Base-by-base conservation (phyloP, 768 basidiomycete species). In the Leucogyrophana mollusca region DNA sequence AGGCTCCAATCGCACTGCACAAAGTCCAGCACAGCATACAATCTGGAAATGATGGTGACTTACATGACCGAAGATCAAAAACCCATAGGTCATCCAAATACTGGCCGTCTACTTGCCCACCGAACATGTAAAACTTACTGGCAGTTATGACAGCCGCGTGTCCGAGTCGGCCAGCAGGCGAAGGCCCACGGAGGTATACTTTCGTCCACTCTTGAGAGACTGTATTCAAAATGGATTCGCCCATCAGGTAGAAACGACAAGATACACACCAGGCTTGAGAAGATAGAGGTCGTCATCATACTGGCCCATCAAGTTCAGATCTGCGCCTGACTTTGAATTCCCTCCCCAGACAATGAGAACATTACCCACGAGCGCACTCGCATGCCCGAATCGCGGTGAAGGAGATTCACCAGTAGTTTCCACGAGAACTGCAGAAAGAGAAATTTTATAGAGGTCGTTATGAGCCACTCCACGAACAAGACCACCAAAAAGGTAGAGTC, bases 281-380 rank as follows among this genome's bases (percentile, higher is more conserved):
- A 99, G 75, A 74, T 98, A 98, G 36, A 98, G 72, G 0, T 83
- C 87, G 64, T 97, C 91, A 62, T 98, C 96, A 67, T 94, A 90
- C 55, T 79, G 83, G 50, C 93, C 92, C 9, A 73, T 70, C 8
- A 73, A 73, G 54, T 74, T 79, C 24, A 76, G 70, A 64, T 73
- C 79, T 18, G 73, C 71, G 56, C 86, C 85, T 10, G 84, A 80
- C 69, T 92, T 94, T 3, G 94, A 97, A 62, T 99, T 96, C 21
- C 95, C 96, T 24, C 96, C 96, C 96, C 96, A 99, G 3, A 97
- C 87, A 49, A 98, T 89, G 49, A 99, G 74, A 40, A 97, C 95
- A 59, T 87, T 93, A 65, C 93, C 91, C 46, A 98, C 93, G 40
- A 97, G 82, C 5, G 95, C 95, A 65, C 89, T 87, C 3, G 94